Evolutionary conservation across 345 rosid species (phyloP).

Genomic region (Noccaea caerulescens): DNA sequence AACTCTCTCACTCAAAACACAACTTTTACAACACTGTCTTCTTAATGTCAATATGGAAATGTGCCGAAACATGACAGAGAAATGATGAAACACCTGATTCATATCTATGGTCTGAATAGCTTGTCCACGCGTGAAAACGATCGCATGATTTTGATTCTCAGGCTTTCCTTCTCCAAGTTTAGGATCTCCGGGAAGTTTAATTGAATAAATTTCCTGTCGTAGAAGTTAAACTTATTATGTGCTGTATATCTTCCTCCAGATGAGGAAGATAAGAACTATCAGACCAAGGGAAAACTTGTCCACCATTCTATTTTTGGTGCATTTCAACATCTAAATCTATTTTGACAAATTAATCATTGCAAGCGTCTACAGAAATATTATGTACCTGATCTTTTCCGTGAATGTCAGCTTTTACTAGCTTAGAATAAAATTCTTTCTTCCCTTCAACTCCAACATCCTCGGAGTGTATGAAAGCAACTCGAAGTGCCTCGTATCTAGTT

Average conservation of each 20-base stretch:
- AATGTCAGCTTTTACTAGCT: slow-evolving; percentile 95
- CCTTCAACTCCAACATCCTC: slow-evolving; percentile 80
- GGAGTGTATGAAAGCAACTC: slow-evolving; percentile 93
- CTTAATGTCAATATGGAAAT: not conserved
- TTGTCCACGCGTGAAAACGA: slow-evolving; percentile 93
- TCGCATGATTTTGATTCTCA: slow-evolving; percentile 97
- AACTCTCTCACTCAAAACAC: slow-evolving; percentile 18
- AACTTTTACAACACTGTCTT: slow-evolving; percentile 8
- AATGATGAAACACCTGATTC: slow-evolving; percentile 75
- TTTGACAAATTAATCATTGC: slow-evolving; percentile 9
- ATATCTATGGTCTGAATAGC: slow-evolving; percentile 98
- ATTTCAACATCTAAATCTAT: slow-evolving; percentile 27
- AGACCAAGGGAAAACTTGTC: not conserved
- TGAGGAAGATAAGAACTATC: slow-evolving; percentile 10
- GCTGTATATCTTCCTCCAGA: slow-evolving; percentile 14
- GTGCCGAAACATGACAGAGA: slow-evolving; percentile 20
- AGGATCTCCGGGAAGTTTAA: slow-evolving; percentile 96
- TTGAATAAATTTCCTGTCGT: slow-evolving; percentile 83
- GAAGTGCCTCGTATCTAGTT: slow-evolving; percentile 89
- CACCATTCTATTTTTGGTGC: slow-evolving; percentile 23
- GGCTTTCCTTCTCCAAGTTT: slow-evolving; percentile 99
- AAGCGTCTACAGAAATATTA: slow-evolving; percentile 20
- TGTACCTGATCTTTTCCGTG: slow-evolving; percentile 98
- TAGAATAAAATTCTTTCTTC: slow-evolving; percentile 72
- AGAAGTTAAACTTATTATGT: slow-evolving; percentile 15